Evolutionary conservation across 2,329 filamentous ascomycete species (phyloP), one percentile per base, ranked within the genome.

Genomic region (Rhexocercosporidium sp.): DNA sequence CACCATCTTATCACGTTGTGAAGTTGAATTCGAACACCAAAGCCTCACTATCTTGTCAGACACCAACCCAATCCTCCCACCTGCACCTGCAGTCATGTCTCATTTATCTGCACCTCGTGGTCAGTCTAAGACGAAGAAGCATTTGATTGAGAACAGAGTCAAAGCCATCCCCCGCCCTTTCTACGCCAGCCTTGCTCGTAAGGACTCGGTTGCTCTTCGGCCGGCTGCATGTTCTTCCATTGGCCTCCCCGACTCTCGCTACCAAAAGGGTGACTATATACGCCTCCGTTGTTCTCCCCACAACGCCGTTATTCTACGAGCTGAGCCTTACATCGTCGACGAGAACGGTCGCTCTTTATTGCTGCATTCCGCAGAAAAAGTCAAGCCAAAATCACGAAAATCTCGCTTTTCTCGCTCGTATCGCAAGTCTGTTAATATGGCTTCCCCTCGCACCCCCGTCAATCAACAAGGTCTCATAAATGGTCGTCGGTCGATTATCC

Each of bases 191-290:
- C 20, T 62, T 11, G 22, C 59, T 25, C 29, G 59, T 9, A 62
- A 39, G n/a, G 59, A 62, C 46, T 51, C 59, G 59, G 44, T 53
- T 39, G 29, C 59, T n/a, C 46, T 37, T 62, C 59, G 59, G 59
- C 31, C 59, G 14, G 59, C 3, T 4, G 14, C 31, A 49, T 29
- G 46, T 39, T 25, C 16, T 34, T 22, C 44, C 29, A 27, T 31
- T 8, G 29, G 16, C 18, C 34, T 57, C 54, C 11, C 22, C n/a
- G n/a, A 20, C n/a, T 41, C 34, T 57, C 54, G 54, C 59, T 25
- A 41, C 46, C 47, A 27, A 22, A 25, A 37, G 27, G 9, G 31
- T 11, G 22, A 34, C 9, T 49, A 27, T 20, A 39, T 27, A 9
- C 59, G 59, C n/a, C 46, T 62, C 5, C 27, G 20, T 39, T 62